Conservation (phyloP, 352 stramenopile genomes). For the Phytophthora kernoviae region DNA sequence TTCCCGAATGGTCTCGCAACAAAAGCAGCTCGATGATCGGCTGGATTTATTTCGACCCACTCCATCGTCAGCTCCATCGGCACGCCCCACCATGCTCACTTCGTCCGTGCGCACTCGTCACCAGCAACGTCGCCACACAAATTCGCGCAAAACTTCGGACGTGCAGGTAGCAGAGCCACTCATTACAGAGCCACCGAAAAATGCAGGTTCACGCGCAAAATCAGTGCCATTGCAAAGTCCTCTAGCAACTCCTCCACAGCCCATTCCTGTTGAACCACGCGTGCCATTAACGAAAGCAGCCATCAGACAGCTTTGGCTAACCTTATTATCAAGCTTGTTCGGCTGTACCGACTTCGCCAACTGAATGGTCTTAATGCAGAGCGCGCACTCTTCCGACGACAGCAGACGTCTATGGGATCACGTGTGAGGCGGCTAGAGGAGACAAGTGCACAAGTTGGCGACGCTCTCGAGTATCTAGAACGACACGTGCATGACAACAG, state of each 20-base stretch:
- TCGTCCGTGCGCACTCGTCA: slow-evolving; percentile 40
- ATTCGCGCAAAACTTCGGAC: slow-evolving; percentile 27
- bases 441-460: slow-evolving; percentile 48
- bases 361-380: slow-evolving; percentile 58
- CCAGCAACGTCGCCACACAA: slow-evolving; percentile 35
- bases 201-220: neutral
- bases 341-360: slow-evolving; percentile 57
- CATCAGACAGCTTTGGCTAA: slow-evolving; percentile 50
- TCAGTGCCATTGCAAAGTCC: slow-evolving; percentile 2
- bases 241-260: neutral
- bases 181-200: neutral
- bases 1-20: slow-evolving; percentile 30
- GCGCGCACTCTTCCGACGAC: slow-evolving; percentile 54
- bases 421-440: slow-evolving; percentile 68
- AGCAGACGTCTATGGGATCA: slow-evolving; percentile 69
- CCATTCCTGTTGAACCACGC: slow-evolving; percentile 10
- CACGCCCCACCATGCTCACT: slow-evolving; percentile 6
- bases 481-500: slow-evolving; percentile 40
- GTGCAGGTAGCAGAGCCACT: slow-evolving; percentile 6
- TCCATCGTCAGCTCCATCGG: slow-evolving; percentile 11
- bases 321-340: slow-evolving; percentile 60
- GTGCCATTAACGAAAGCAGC: slow-evolving; percentile 39
- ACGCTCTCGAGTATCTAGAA: slow-evolving; percentile 57
- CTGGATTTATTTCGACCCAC: slow-evolving; percentile 33
- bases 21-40: slow-evolving; percentile 30